These are phyloP conservation scores for Aspergillus versicolor DNA, from an alignment of 2,329 filamentous ascomycete genomes.

Conservation along the genomic window DNA sequence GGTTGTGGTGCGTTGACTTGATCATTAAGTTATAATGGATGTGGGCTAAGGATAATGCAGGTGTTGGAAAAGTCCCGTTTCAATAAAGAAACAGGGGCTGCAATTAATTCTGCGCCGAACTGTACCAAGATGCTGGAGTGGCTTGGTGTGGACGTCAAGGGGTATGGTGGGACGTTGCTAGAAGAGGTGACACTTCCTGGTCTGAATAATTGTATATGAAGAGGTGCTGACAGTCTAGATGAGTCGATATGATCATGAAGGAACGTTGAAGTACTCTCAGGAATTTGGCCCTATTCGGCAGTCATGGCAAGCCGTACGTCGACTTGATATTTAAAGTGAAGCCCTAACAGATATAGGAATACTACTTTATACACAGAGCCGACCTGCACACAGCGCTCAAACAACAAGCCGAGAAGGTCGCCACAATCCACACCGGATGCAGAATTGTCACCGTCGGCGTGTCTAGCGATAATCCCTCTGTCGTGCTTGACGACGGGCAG, in stretches of 20 bases:
- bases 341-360: slow-evolving; percentile 19
- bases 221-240: slow-evolving; percentile 22
- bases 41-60: slow-evolving; percentile 13
- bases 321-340: no score
- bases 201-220: not conserved
- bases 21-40: no score
- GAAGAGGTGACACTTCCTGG: slow-evolving; percentile 15
- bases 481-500: slow-evolving; percentile 22
- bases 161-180: slow-evolving; percentile 25
- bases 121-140: slow-evolving; percentile 26
- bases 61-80: slow-evolving; percentile 29
- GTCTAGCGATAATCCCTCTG: slow-evolving; percentile 9
- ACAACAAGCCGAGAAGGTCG: slow-evolving; percentile 27
- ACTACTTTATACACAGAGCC: slow-evolving; percentile 40
- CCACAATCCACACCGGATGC: slow-evolving; percentile 23
- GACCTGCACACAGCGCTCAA: slow-evolving; percentile 44
- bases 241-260: slow-evolving; percentile 18
- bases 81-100: slow-evolving; percentile 26
- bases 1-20: slow-evolving; percentile 19
- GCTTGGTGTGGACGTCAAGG: slow-evolving; percentile 21
- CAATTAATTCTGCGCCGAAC: slow-evolving; percentile 29
- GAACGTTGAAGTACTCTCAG: slow-evolving; percentile 17
- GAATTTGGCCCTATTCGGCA: slow-evolving; percentile 18
- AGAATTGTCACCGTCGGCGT: slow-evolving; percentile 20
- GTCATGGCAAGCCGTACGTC: slow-evolving; percentile 24